A percentile compares a stretch with the other conserved stretches of the same genome.
Evolutionary conservation across 768 basidiomycete genomes (phyloP).

Genomic region (Mycena belliarum): DNA sequence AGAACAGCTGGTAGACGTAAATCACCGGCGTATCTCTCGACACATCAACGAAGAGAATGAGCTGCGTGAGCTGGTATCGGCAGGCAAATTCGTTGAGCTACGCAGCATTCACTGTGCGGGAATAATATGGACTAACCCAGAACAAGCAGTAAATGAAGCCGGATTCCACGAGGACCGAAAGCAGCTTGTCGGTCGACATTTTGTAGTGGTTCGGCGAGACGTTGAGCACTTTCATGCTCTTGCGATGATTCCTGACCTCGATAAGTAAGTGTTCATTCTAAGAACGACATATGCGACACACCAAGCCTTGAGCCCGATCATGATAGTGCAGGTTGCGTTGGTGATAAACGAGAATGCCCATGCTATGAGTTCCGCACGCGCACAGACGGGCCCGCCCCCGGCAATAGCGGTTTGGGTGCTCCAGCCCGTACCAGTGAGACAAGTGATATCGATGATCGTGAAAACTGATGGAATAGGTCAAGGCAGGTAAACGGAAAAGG

Average conservation of each 20-base stretch:
- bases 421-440: conserved; percentile 1
- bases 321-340: conserved; percentile 11
- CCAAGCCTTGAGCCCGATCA: conserved; percentile 19
- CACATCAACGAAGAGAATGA: conserved; percentile 1
- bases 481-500: background rate
- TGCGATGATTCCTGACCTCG: conserved; percentile 10
- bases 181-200: conserved; percentile 5
- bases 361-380: conserved; percentile 9
- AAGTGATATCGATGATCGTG: conserved; percentile 11
- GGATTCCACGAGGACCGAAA: conserved; percentile 21
- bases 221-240: background rate
- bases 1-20: conserved; percentile 3
- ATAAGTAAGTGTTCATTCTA: no score
- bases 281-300: conserved; percentile 1
- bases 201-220: background rate
- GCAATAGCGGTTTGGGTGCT: conserved; percentile 1
- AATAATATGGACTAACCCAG: conserved; percentile 8
- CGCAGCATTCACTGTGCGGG: no score
- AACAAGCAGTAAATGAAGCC: conserved; percentile 23
- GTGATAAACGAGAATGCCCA: conserved; percentile 21
- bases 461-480: background rate
- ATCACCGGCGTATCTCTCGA: background rate
- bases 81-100: no score
- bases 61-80: conserved; percentile 7
- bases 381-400: background rate